Base-by-base conservation (phyloP, 2,329 filamentous ascomycete genomes). In the Sporothrix phasma region DNA sequence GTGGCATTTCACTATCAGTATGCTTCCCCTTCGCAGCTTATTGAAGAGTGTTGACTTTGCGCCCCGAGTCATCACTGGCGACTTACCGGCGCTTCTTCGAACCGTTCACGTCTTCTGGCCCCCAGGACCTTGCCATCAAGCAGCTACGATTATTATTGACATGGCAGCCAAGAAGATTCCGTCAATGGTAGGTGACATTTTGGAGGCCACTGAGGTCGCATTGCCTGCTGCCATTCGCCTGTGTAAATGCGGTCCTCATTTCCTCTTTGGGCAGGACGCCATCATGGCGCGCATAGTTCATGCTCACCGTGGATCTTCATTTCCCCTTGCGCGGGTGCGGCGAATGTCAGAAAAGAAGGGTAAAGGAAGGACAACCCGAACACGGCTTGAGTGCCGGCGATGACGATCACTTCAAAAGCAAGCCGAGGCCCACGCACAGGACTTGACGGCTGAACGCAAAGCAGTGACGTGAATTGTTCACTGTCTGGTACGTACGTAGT, bases 171-270 rank as follows among this genome's bases (percentile, higher is more conserved):
- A 39, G 13, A 26, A 43, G 54, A 58, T 58, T 29, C 22, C 54
- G 31, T 22, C 56, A 46, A 60, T 60, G 24, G 58, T 17, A 26
- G 41, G 26, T 29, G 17, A n/a, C 29, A 13, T 10, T 29, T 39
- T 29, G 34, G n/a, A 61, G 37, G 26, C 58, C 58, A 34, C 34
- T 43, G 19, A 31, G n/a, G 45, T 51, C 7, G 45, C 59, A 62
- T 49, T 15, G 46, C 11, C 45, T 17, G 31, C 43, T 47, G 58
- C 58, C 45, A 47, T 47, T 24, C 19, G 45, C 47, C 31, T 49
- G n/a, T 61, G 58, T 45, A 10, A 37, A 31, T 31, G 56, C 56
- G 56, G 56, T 56, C 26, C 39, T 59, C 39, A 46, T 63, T 63
- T 58, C 41, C 51, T 47, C 29, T 63, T 63, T 58, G 34, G 17